Evolutionary conservation across 805 yeast genomes (phyloP), one percentile per base, ranked within the genome.

Genomic region (Saturnispora silvae): DNA sequence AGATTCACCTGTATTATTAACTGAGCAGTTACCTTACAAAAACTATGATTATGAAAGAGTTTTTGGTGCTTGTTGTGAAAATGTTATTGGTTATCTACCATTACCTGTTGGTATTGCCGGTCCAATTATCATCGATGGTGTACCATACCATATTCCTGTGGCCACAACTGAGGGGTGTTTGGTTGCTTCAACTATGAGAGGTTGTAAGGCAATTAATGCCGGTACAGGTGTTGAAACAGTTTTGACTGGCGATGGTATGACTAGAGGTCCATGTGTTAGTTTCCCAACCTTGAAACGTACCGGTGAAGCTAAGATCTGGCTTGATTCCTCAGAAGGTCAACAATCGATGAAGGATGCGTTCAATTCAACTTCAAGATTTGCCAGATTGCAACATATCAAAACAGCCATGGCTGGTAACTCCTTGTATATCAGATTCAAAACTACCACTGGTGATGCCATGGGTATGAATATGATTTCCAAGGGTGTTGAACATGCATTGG

Each of bases 391-490:
- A 60, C 81, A 81, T 49, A 67, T 89, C 46, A 82, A 85, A 59
- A 85, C 96, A 14, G 94, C 97, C 3, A 67, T 89, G 59, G 98
- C 99, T 14, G 98, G 99, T 22, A 81, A 81, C 34, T 67, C 81
- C 49, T 67, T 92, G 50, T 92, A 74, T 53, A 80, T 92, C 50
- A 77, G 99, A 54, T 92, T 92, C 68, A 77, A 87, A 57, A 94
- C 99, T n/a, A 86, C 95, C 28, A 92, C 99, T 15, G 99, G 99
- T 60, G 99, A 92, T 66, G 99, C 99, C 15, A 92, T 92, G 99
- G 99, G 99, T 46, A 92, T 92, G 99, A 92, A 92, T 59, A 92
- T 92, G 99, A 92, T 92, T 44, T 89, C 97, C 20, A 92, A 92
- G 63, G 99, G 98, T 60, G 96, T 86, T 32, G 99, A 92, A 57